phyloP scores from a whole-genome alignment of 73 alveolate species.

The Halteria grandinella region DNA sequence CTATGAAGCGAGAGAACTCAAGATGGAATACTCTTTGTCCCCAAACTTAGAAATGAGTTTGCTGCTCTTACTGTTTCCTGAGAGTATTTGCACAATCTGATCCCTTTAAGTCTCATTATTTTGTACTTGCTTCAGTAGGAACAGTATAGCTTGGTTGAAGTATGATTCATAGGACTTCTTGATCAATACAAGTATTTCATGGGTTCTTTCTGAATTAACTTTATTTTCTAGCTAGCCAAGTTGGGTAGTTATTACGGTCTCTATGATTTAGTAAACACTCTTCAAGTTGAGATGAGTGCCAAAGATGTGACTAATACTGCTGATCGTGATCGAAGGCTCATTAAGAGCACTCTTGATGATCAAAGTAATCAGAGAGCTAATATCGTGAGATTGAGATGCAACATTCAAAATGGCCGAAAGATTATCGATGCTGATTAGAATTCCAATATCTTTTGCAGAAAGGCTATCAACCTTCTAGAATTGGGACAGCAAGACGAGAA shows the following conservation, averaged over 20 bases:
- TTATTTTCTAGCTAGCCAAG: constrained; percentile 1
- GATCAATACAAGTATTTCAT: background rate
- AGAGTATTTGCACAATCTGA: background rate
- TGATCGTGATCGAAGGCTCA: background rate
- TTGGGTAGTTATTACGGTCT: background rate
- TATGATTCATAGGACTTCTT: constrained; percentile 2
- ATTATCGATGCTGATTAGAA: background rate
- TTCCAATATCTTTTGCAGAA: background rate
- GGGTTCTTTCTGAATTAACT: background rate
- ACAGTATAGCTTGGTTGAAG: constrained; percentile 4
- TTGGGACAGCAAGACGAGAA: background rate
- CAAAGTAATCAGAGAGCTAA: background rate
- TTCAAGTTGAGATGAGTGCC: background rate
- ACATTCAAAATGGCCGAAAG: background rate
- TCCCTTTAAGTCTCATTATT: constrained; percentile 11
- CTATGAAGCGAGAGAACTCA: constrained; percentile 23
- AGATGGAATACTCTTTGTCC: constrained; percentile 42
- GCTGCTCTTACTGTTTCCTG: background rate
- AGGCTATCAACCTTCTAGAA: background rate
- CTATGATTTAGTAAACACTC: background rate
- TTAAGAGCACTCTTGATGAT: background rate
- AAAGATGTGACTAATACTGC: background rate
- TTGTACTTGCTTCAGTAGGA: constrained; percentile 21
- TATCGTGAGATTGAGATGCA: background rate
- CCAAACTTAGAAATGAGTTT: constrained; percentile 27